Evolutionary conservation across 2,329 filamentous ascomycete genomes (phyloP), one percentile per base, ranked within the genome.

Genomic region (Monosporascus sp.): DNA sequence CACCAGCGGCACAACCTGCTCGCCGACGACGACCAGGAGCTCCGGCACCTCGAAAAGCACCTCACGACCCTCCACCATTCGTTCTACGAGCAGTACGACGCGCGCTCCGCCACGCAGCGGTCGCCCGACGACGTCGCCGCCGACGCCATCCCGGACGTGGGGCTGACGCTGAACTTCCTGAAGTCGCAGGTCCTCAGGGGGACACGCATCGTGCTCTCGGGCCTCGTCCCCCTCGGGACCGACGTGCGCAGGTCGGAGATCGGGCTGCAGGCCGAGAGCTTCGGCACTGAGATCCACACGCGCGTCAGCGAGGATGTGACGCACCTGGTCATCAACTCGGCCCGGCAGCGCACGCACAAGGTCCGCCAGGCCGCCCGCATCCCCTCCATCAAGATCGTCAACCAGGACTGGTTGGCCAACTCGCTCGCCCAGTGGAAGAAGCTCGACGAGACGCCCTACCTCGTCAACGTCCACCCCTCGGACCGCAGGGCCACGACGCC

Each of bases 331-430:
- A 85, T 88, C 8, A 86, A 83, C 50, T 84, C 83, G 19, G 78
- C 82, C 17, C 79, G 87, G 24, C 88, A 88, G 34, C 85, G 92
- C 22, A 97, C 94, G 0, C 87, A 90, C 51, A 99, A 99, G 72
- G 91, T 97, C 44, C 87, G 90, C 48, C 87, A 92, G 69, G 94
- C 94, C 0, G 86, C 89, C 16, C 84, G 86, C 58, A 88, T 91
- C 52, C 78, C 87, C 0, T 83, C 84, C 50, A 89, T 97, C 70
- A 92, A 91, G 68, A 96, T 99, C 54, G 94, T 99, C 48, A 91
- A 87, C 61, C 88, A 91, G 51, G 85, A 90, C 63, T 99, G 94
- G 94, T 83, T 99, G 31, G 80, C 86, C 34, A 88, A 92, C 61
- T 95, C 87, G 52, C 84, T 97, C 58, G 87, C 85, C 26, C 87